Evolutionary conservation across 306 rosid species (phyloP).

Genomic region (Prunus salicina): DNA sequence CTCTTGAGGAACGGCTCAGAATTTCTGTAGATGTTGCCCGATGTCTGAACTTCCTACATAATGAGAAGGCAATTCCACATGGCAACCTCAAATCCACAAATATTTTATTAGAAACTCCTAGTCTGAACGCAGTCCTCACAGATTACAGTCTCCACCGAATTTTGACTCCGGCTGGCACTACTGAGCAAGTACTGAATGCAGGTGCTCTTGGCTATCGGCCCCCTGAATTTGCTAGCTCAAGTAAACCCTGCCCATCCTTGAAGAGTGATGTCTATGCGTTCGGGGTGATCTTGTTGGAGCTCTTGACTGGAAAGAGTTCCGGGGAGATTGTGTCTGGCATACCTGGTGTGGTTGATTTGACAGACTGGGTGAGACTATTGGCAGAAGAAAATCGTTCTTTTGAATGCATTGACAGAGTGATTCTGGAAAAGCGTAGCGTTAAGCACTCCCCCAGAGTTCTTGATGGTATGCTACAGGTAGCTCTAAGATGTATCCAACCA

Average conservation of each 20-base stretch:
- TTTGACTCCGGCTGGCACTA: conserved; percentile 61
- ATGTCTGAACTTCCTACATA: conserved; percentile 61
- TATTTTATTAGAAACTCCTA: conserved; percentile 54
- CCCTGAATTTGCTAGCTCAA: conserved; percentile 70
- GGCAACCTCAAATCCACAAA: conserved; percentile 82
- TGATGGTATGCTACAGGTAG: conserved; percentile 60
- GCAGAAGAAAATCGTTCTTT: conserved; percentile 43
- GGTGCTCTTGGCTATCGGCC: conserved; percentile 75
- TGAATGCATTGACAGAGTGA: conserved; percentile 59
- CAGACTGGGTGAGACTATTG: conserved; percentile 64
- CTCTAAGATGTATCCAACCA: conserved; percentile 66
- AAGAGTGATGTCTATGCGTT: conserved; percentile 80
- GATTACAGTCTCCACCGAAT: conserved; percentile 78
- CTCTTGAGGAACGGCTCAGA: conserved; percentile 48
- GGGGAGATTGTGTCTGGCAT: conserved; percentile 61
- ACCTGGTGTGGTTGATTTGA: conserved; percentile 52
- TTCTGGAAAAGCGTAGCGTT: conserved; percentile 31
- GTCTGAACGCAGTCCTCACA: conserved; percentile 44
- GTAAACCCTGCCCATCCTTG: conserved; percentile 68
- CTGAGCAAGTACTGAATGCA: conserved; percentile 76
- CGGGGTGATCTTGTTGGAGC: conserved; percentile 76
- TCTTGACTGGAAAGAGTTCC: conserved; percentile 60
- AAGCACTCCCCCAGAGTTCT: conserved; percentile 27
- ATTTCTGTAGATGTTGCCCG: conserved; percentile 55
- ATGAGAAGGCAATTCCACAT: conserved; percentile 78